Conservation (phyloP, 805 yeast species). For the Hanseniaspora hatyaiensis region DNA sequence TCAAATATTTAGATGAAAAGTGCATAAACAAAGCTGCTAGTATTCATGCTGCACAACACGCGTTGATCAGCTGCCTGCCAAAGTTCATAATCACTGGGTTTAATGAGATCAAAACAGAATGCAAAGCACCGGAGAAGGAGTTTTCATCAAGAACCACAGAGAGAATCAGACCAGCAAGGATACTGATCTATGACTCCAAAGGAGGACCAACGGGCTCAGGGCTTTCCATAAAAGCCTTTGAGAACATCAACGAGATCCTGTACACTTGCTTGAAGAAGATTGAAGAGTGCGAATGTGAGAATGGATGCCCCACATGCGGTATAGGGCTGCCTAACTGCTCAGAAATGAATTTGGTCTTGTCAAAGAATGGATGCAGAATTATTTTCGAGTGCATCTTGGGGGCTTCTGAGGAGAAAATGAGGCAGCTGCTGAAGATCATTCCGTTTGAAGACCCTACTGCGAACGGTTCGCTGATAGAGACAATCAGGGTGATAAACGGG, state of each 20-base stretch:
- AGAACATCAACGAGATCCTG: constrained; percentile 57
- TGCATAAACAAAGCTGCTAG: constrained; percentile 69
- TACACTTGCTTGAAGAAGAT: constrained; percentile 48
- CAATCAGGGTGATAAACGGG: constrained; percentile 44
- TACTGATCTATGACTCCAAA: constrained; percentile 71
- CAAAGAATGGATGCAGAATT: constrained; percentile 73
- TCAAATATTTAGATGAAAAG: constrained; percentile 48
- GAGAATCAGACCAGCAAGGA: constrained; percentile 74
- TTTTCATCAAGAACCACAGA: constrained; percentile 63
- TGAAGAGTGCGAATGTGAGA: constrained; percentile 54
- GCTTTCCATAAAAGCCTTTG: constrained; percentile 65
- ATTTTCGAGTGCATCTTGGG: constrained; percentile 56
- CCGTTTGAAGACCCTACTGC: constrained; percentile 69
- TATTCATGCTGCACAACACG: constrained; percentile 95
- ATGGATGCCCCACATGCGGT: constrained; percentile 60
- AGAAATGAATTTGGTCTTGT: constrained; percentile 69
- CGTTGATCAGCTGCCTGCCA: constrained; percentile 68
- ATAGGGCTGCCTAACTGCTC: constrained; percentile 73
- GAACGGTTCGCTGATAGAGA: constrained; percentile 67
- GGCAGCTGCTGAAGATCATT: constrained; percentile 41
- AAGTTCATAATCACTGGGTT: constrained; percentile 57
- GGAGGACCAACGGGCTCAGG: constrained; percentile 80
- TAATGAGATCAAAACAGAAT: constrained; percentile 79
- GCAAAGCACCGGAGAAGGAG: constrained; percentile 96
- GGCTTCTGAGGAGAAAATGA: constrained; percentile 28